Evolutionary conservation across 176 grass and related monocot genomes (phyloP).

Genomic region (Hordeum marinum): DNA sequence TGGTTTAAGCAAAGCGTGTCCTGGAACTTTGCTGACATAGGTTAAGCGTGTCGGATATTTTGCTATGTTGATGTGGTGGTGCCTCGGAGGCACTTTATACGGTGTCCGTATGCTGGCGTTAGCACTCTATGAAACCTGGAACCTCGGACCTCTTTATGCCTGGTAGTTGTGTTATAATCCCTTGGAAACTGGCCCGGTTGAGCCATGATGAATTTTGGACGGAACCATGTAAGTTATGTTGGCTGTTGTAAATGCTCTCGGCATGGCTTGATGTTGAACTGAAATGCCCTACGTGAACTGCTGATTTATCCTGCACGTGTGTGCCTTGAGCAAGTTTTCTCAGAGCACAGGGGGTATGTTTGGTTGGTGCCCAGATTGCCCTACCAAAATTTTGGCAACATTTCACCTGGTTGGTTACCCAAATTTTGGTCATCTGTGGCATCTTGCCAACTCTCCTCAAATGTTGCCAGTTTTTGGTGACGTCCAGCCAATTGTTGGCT

Average conservation of each 20-base stretch:
- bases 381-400: too few relatives aligned
- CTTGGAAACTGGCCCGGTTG: not conserved
- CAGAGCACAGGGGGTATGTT: not conserved
- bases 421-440: not conserved
- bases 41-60: conserved; percentile 13
- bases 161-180: conserved; percentile 14
- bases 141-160: conserved; percentile 22
- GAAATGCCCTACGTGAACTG: not conserved
- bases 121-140: conserved; percentile 7
- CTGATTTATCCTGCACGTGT: not conserved
- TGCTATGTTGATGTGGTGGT: conserved; percentile 12
- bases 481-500: not conserved
- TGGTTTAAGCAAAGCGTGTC: conserved; percentile 8
- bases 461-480: too few relatives aligned
- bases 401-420: not conserved
- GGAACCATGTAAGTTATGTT: conserved; percentile 5
- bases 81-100: conserved; percentile 13
- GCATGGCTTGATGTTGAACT: conserved; percentile 14
- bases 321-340: not conserved
- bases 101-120: not conserved
- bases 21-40: conserved; percentile 37
- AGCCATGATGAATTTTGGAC: conserved; percentile 29
- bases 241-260: conserved; percentile 11
- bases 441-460: not conserved
- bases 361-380: not conserved